A percentile compares a stretch with the other conserved stretches of the same genome.
These are phyloP conservation scores for Picea engelmannii DNA, from an alignment of 83 land plant species.

Conservation along the genomic window DNA sequence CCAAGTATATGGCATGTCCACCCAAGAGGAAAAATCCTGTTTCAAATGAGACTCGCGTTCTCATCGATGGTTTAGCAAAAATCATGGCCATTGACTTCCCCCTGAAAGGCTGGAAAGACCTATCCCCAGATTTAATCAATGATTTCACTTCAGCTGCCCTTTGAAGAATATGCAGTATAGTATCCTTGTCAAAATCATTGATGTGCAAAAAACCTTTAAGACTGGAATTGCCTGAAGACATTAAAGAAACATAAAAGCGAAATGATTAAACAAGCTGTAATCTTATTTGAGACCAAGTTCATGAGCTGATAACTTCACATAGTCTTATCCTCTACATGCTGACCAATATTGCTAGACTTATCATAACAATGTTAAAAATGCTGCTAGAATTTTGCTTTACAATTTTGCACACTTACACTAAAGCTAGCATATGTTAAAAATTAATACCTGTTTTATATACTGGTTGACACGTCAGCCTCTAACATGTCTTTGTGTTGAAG, in stretches of 20 bases:
- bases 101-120: constrained; percentile 77
- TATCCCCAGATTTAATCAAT: constrained; percentile 79
- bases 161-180: constrained; percentile 70
- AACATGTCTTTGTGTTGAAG: no score
- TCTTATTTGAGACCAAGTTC: not conserved
- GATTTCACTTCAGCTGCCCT: constrained; percentile 87
- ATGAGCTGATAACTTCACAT: not conserved
- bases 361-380: no score
- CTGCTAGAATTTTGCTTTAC: no score
- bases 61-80: constrained; percentile 98
- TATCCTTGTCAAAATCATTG: constrained; percentile 77
- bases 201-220: constrained; percentile 85
- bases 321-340: not conserved
- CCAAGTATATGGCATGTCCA: constrained; percentile 95
- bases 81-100: constrained; percentile 98
- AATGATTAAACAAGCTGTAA: not conserved
- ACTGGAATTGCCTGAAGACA: constrained; percentile 49
- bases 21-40: constrained; percentile 92
- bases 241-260: constrained; percentile 1
- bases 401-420: no score
- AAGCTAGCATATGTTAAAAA: no score
- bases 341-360: not conserved
- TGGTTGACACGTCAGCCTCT: no score
- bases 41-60: constrained; percentile 98
- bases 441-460: no score